phyloP scores from a whole-genome alignment of 2,329 filamentous ascomycete genomes.

The Fusarium acutatum region DNA sequence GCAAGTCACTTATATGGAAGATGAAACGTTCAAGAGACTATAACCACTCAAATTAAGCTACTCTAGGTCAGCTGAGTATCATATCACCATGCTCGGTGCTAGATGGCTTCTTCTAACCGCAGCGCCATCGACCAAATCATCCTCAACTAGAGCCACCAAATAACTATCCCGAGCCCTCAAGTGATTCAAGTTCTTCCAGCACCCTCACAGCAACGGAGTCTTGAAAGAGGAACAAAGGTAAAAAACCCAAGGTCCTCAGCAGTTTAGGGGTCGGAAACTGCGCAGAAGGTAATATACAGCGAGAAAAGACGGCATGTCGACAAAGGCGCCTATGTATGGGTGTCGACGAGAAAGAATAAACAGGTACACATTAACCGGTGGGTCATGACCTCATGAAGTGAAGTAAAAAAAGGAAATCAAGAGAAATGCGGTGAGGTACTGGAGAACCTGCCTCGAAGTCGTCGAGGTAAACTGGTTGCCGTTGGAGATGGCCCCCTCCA shows the following conservation, averaged over 20 bases:
- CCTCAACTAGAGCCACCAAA: slow-evolving; percentile 16
- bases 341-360: slow-evolving; percentile 36
- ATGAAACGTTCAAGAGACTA: slow-evolving; percentile 14
- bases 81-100: slow-evolving; percentile 5
- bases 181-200: not conserved
- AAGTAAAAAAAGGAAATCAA: slow-evolving; percentile 17
- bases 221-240: slow-evolving; percentile 14
- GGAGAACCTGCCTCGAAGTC: slow-evolving; percentile 9
- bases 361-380: slow-evolving; percentile 48
- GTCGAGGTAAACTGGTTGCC: slow-evolving; percentile 1
- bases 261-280: slow-evolving; percentile 43
- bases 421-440: slow-evolving; percentile 20
- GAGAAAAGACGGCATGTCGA: slow-evolving; percentile 29
- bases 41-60: slow-evolving; percentile 38
- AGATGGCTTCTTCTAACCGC: slow-evolving; percentile 20
- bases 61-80: slow-evolving; percentile 21
- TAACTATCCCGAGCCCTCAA: not conserved
- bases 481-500: slow-evolving; percentile 20
- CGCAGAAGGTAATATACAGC: slow-evolving; percentile 45
- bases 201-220: not conserved
- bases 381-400: slow-evolving; percentile 48
- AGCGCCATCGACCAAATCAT: slow-evolving; percentile 18
- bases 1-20: not conserved
- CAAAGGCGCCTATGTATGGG: slow-evolving; percentile 24
- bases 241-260: slow-evolving; percentile 11